Evolutionary conservation across 208 protist genomes (phyloP).

Genomic region (Herpetomonas muscarum): DNA sequence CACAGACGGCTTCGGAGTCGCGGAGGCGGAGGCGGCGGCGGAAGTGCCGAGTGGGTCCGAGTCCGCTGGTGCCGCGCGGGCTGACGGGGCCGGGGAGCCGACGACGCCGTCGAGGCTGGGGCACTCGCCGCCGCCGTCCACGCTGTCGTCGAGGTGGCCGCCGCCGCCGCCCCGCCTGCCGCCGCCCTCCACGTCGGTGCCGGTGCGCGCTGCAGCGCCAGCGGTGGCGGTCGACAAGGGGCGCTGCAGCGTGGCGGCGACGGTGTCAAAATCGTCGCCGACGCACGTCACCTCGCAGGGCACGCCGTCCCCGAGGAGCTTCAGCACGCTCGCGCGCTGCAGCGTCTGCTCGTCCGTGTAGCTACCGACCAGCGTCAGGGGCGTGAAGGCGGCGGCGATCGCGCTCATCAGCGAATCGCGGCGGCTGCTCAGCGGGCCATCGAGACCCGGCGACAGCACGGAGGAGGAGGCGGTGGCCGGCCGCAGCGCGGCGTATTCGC

Average conservation of each 20-base stretch:
- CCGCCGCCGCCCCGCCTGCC: background rate
- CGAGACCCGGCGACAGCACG: no score
- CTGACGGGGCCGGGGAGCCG: background rate
- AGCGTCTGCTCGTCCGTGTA: conserved; percentile 63
- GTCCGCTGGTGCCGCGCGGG: background rate
- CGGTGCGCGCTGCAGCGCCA: background rate
- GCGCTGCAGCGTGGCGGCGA: background rate
- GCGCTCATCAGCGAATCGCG: background rate
- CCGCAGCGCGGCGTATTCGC: no score
- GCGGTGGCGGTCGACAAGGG: background rate
- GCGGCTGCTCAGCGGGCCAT: no score
- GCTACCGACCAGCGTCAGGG: conserved; percentile 42
- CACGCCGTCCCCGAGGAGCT: conserved; percentile 69
- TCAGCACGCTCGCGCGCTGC: conserved; percentile 45
- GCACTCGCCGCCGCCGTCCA: background rate
- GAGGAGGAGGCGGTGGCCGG: no score
- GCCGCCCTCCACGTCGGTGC: background rate
- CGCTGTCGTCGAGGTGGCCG: background rate
- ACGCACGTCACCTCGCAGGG: conserved; percentile 60
- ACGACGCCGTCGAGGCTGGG: background rate
- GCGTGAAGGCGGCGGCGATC: conserved; percentile 12
- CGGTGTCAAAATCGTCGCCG: conserved; percentile 21
- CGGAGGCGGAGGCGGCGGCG: background rate
- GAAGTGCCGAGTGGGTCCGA: background rate
- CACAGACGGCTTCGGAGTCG: background rate